These are phyloP conservation scores for Asterella californica DNA, from an alignment of 225 moss, liverwort and hornwort species.

Conservation along the genomic window DNA sequence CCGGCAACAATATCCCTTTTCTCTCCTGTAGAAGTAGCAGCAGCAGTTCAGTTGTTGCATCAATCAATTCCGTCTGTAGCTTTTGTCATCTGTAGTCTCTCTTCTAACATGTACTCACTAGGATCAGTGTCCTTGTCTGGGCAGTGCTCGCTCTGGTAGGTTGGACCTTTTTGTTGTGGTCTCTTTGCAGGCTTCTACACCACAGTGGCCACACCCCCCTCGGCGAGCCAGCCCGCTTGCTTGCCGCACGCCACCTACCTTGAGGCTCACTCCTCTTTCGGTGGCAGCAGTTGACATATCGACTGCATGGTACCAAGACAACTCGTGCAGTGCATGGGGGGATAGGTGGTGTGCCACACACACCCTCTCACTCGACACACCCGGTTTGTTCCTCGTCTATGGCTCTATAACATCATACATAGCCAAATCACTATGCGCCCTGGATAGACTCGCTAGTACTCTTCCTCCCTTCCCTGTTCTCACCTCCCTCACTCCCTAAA, in stretches of 20 bases:
- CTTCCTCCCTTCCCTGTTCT: neutral
- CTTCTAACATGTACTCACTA: too few relatives aligned
- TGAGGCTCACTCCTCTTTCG: neutral
- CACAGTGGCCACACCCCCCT: neutral
- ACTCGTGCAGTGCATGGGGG: neutral
- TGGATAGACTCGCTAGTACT: neutral
- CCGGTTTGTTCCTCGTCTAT: neutral
- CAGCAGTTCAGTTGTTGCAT: neutral
- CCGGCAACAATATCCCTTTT: neutral
- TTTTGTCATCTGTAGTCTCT: neutral
- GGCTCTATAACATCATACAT: neutral
- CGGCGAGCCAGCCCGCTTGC: too few relatives aligned
- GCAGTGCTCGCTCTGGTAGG: too few relatives aligned
- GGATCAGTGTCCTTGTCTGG: too few relatives aligned
- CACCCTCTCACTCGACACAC: neutral
- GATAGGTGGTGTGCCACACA: neutral
- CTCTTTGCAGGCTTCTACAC: neutral
- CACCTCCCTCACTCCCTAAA: neutral
- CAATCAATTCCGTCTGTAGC: neutral
- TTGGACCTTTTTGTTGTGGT: too few relatives aligned
- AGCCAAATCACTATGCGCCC: neutral
- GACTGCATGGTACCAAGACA: neutral
- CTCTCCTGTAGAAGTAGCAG: neutral
- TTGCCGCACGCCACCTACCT: too few relatives aligned
- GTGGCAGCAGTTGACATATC: neutral